Conservation (phyloP, 495 filamentous ascomycete genomes). For the Parathielavia hyrcaniae region DNA sequence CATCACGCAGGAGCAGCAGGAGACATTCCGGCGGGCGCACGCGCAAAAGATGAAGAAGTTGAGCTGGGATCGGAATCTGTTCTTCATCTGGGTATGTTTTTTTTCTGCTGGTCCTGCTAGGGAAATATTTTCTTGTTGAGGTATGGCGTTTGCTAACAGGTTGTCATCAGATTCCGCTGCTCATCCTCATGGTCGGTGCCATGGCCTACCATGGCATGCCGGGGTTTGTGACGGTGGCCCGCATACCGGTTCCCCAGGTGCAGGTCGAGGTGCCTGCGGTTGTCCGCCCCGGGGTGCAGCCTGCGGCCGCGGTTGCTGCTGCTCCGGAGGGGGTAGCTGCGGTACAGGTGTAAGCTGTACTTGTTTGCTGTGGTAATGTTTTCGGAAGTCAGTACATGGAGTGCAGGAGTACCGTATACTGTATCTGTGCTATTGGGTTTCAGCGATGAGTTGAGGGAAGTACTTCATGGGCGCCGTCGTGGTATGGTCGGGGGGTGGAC, state of each 20-base stretch:
- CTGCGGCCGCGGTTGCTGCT: not conserved
- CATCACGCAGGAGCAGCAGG: constrained; percentile 66
- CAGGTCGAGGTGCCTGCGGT: constrained; percentile 1
- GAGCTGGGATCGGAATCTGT: constrained; percentile 69
- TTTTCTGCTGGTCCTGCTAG: not conserved
- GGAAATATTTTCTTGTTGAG: constrained; percentile 28
- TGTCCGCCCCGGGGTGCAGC: not conserved
- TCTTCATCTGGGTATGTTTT: constrained; percentile 71
- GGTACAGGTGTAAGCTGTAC: not conserved
- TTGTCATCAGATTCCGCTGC: constrained; percentile 36
- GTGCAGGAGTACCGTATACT: too few relatives aligned
- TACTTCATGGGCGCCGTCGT: too few relatives aligned
- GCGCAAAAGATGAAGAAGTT: constrained; percentile 68
- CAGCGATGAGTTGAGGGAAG: too few relatives aligned
- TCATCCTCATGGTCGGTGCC: constrained; percentile 23
- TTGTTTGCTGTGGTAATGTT: not conserved
- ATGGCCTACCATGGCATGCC: constrained; percentile 25
- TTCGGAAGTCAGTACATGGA: too few relatives aligned
- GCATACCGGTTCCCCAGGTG: not conserved
- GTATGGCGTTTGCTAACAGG: constrained; percentile 23
- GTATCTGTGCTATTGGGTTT: too few relatives aligned
- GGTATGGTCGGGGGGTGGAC: too few relatives aligned
- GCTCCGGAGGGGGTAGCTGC: not conserved
- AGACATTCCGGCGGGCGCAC: constrained; percentile 63
- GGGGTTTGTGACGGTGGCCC: constrained; percentile 1